Conservation (phyloP, 805 yeast species). For the Pichia paraexigua region DNA sequence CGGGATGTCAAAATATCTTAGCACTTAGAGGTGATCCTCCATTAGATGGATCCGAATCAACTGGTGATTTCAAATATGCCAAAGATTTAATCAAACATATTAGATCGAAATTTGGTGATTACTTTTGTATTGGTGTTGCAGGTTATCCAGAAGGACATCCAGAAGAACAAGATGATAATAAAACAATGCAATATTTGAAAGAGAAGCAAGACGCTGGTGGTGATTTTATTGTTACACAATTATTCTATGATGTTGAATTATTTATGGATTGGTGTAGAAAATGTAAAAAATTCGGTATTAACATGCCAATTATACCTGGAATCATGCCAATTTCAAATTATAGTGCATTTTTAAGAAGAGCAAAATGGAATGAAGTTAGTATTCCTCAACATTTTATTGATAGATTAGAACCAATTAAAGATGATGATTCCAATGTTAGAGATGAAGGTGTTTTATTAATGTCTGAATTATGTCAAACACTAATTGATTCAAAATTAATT, state of each 20-base stretch:
- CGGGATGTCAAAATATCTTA: conserved; percentile 92
- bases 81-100: conserved; percentile 78
- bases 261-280: conserved; percentile 75
- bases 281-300: conserved; percentile 64
- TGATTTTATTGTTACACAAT: conserved; percentile 87
- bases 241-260: conserved; percentile 89
- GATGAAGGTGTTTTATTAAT: conserved; percentile 77
- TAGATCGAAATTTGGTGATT: conserved; percentile 68
- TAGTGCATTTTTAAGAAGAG: conserved; percentile 86
- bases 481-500: conserved; percentile 63
- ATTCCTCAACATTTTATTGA: conserved; percentile 70
- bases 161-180: conserved; percentile 57
- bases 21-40: conserved; percentile 98
- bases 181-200: conserved; percentile 56
- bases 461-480: conserved; percentile 70
- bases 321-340: conserved; percentile 98
- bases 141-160: conserved; percentile 98
- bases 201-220: conserved; percentile 94
- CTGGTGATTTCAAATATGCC: conserved; percentile 84
- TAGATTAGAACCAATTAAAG: conserved; percentile 71
- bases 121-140: conserved; percentile 93
- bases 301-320: conserved; percentile 90
- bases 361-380: conserved; percentile 83
- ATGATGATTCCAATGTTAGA: conserved; percentile 84
- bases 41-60: conserved; percentile 58